Evolutionary conservation across 179 eudicot genomes (phyloP), one percentile per base, ranked within the genome.

Genomic region (Beta lomatogona): DNA sequence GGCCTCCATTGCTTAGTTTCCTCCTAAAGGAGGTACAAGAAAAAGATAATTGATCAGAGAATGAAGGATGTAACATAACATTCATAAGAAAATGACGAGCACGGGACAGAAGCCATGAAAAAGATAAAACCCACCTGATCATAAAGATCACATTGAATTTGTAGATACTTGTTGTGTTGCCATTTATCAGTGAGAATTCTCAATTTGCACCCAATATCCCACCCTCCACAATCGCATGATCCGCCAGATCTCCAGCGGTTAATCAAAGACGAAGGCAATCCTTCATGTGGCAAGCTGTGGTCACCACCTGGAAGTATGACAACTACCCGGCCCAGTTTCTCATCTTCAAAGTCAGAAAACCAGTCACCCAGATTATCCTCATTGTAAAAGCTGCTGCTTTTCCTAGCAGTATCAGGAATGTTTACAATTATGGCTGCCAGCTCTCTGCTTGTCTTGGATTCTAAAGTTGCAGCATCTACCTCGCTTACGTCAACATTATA

Each of bases 131-230:
- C 5, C 67, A 94, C 98, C 97, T 91, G 87, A 77, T 80, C 82
- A 77, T 87, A 92, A 72, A 94, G 94, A 83, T 87, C 78, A 78
- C 91, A 83, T 31, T 86, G 79, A 74, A 86, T 82, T 36, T 79
- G 71, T 22, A 31, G 45, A 60, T 12, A 65, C 80, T 78, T 88
- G 70, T 61, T n/a, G 52, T 69, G 83, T 80, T 82, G 86, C 22
- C 73, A 74, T 53, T 78, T 78, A 75, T 88, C 85, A 12, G 86
- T 73, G 45, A 95, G 93, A 77, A 95, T 77, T 61, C 81, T 83
- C 28, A 95, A 82, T 80, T 90, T 88, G 87, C 98, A 95, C 59
- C 98, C 98, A 66, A 91, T 83, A 76, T 95, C 98, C 98, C 98
- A 95, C 9, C 98, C 98, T 74, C 97, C 98, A 84, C 98, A 95